phyloP scores from a whole-genome alignment of 2,329 filamentous ascomycete genomes.

The Capronia coronata region DNA sequence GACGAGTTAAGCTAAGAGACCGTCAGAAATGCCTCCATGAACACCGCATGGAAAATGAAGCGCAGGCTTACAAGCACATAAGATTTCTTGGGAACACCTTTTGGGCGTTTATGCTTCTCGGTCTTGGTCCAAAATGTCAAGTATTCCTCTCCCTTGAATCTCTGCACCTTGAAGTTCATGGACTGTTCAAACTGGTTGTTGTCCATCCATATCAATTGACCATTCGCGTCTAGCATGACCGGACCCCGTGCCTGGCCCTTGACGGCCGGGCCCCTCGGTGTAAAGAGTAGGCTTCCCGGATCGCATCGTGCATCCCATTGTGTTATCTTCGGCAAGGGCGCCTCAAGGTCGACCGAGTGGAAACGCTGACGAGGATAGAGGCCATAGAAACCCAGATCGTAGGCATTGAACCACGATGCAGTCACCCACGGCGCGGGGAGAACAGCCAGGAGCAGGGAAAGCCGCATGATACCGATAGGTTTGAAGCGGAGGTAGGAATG shows the following conservation, averaged over 20 bases:
- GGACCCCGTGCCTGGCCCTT: slow-evolving; percentile 21
- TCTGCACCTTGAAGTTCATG: slow-evolving; percentile 44
- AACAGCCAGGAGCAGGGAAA: slow-evolving; percentile 2
- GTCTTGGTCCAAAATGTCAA: slow-evolving; percentile 47
- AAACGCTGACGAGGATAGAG: slow-evolving; percentile 22
- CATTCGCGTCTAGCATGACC: slow-evolving; percentile 14
- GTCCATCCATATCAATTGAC: slow-evolving; percentile 36
- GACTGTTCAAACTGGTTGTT: slow-evolving; percentile 34
- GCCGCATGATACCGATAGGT: slow-evolving; percentile 12
- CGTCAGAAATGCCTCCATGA: slow-evolving; percentile 42
- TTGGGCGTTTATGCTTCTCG: slow-evolving; percentile 42
- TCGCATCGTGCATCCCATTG: slow-evolving; percentile 34
- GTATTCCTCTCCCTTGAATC: slow-evolving; percentile 41
- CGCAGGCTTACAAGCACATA: slow-evolving; percentile 21
- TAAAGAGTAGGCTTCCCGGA: slow-evolving; percentile 28
- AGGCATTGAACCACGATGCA: slow-evolving; percentile 20
- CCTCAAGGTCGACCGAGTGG: slow-evolving; percentile 18
- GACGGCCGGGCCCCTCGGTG: slow-evolving; percentile 17
- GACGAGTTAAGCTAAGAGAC: slow-evolving; percentile 39
- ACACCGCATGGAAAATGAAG: too few species aligned
- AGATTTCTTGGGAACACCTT: slow-evolving; percentile 43
- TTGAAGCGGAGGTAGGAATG: too few species aligned
- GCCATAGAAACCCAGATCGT: slow-evolving; percentile 23
- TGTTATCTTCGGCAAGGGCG: slow-evolving; percentile 29
- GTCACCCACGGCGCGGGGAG: slow-evolving; percentile 6